Base-by-base conservation (phyloP, 2,329 filamentous ascomycete species). In the Ceratocystis smalleyi region DNA sequence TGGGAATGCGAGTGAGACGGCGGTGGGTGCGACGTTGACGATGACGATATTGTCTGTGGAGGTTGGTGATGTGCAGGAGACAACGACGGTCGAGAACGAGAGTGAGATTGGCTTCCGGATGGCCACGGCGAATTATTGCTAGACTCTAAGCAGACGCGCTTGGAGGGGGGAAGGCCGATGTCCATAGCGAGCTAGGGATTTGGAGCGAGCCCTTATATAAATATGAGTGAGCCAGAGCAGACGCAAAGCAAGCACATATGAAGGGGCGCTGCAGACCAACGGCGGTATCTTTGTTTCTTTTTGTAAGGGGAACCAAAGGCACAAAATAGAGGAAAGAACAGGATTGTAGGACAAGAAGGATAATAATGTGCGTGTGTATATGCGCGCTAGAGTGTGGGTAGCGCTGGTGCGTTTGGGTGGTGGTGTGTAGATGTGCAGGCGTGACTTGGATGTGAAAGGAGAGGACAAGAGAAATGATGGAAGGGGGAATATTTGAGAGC, bases 1-100 rank as follows among this genome's bases (percentile, higher is more conserved):
- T 35, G 54, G 59, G 65, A 45, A 63, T 68, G 68, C 49, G 69
- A 27, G 22, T 62, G 62, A 10, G 67, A 67, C 63, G 70, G 70
- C 67, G 71, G 70, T 68, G 71, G 72, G 67, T 72, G 71, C 43
- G 35, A 43, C 64, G 66, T 67, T 43, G 68, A 6, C 10, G 67
- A 68, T 63, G 70, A 69, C 66, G 70, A 70, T 68, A 71, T 71
- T 67, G 72, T 71, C 40, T 67, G 67, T 22, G 66, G 64, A 27
- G 64, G 67, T 30, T n/a, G 24, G 63, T 65, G 65, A 67, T 71
- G 70, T 66, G 75, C 74, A 68, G 72, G 70, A 61, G 74, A 72
- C 67, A 74, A 73, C 64, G 74, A 70, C 70, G 72, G 77, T 68
- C 73, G 70, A 67, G 67, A 64, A 51, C 54, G 54, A 30, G 54